A percentile compares a stretch with the other conserved stretches of the same genome.
These are phyloP conservation scores for Capsicum rhomboideum DNA, from an alignment of 257 asterid species.

Conservation along the genomic window DNA sequence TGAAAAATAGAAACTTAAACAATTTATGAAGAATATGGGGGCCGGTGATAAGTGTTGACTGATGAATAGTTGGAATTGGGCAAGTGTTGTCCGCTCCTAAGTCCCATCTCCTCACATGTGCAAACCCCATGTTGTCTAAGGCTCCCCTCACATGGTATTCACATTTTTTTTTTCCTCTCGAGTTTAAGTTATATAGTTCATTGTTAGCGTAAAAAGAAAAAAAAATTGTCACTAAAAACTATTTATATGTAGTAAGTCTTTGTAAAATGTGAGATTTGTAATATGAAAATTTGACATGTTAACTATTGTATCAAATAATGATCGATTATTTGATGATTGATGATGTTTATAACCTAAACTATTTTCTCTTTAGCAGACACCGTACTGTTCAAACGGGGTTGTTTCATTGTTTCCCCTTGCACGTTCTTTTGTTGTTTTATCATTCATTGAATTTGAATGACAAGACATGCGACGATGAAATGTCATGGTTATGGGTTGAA, in stretches of 20 bases:
- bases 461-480: neutral
- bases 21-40: neutral
- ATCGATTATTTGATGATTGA: neutral
- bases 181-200: neutral
- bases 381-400: neutral
- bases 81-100: neutral
- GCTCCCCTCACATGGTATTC: neutral
- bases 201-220: too few species aligned
- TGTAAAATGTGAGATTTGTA: neutral
- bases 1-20: neutral
- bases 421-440: neutral
- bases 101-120: constrained; percentile 3
- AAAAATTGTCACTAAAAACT: too few species aligned
- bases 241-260: neutral
- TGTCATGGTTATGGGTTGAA: neutral
- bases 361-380: neutral
- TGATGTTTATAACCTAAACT: neutral
- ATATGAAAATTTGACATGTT: neutral
- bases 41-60: neutral
- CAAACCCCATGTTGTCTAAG: neutral
- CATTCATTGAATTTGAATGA: neutral
- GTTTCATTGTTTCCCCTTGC: neutral
- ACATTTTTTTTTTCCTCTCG: too few species aligned
- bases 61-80: neutral
- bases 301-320: neutral